phyloP scores from a whole-genome alignment of 1,139 yeast genomes.

The Debaryomyces subglobosus region DNA sequence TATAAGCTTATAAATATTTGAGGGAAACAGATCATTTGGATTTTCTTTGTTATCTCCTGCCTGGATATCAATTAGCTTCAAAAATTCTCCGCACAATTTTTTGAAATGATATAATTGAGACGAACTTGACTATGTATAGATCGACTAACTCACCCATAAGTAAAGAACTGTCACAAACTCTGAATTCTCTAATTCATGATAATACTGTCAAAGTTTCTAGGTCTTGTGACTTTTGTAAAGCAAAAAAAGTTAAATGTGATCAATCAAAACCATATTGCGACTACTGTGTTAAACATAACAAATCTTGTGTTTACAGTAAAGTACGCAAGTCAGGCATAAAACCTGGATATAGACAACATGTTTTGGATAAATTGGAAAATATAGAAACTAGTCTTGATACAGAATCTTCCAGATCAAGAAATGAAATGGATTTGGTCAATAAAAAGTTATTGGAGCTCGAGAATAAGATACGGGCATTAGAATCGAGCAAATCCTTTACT shows the following conservation, averaged over 20 bases:
- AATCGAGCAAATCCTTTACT: background rate
- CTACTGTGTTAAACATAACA: constrained; percentile 30
- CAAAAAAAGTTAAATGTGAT: constrained; percentile 38
- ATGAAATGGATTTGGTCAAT: background rate
- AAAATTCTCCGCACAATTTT: background rate
- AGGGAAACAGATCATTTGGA: too few relatives aligned
- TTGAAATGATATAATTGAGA: too few relatives aligned
- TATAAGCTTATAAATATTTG: too few relatives aligned
- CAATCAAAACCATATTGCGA: constrained; percentile 35
- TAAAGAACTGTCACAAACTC: background rate
- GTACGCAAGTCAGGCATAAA: constrained; percentile 34
- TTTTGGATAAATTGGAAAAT: constrained; percentile 10
- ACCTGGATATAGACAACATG: constrained; percentile 32
- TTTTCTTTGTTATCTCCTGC: too few relatives aligned
- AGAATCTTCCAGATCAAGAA: background rate
- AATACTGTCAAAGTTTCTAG: constrained; percentile 18
- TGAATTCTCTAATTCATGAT: background rate
- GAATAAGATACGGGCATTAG: background rate
- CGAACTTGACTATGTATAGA: background rate
- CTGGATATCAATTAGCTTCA: too few relatives aligned
- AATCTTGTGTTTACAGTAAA: constrained; percentile 30
- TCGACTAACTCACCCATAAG: background rate
- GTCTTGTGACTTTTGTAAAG: constrained; percentile 41
- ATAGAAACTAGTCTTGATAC: constrained; percentile 15
- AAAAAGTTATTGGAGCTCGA: background rate